Base-by-base conservation (phyloP, 2,329 filamentous ascomycete genomes). In the Verticillium dahliae region DNA sequence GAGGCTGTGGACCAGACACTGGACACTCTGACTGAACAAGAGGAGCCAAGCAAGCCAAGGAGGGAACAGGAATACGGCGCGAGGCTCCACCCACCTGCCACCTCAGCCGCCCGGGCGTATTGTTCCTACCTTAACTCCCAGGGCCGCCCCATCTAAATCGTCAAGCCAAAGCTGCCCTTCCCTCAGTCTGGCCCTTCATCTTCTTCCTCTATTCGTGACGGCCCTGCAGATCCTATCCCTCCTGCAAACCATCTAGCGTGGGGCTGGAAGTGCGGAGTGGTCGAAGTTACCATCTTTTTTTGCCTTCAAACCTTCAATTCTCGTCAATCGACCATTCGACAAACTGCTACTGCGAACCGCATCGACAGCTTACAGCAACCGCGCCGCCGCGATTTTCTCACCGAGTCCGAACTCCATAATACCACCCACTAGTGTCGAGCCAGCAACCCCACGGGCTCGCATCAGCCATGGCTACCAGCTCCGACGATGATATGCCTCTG, bases 401-500 rank as follows among this genome's bases (percentile, higher is more conserved):
- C 27, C 57, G 31, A 50, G 38, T 34, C 39, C 57, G n/a, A 22
- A 50, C 45, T 50, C 45, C 45, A 50, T 50, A 50, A 50, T 50
- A 50, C 18, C 45, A 50, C 45, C 45, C 45, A 11, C 45, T 50
- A 50, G 45, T 50, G 45, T 50, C 45, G 45, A 50, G 45, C 45
- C 45, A 50, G 45, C 45, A 50, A 50, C 45, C 45, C 45, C 45
- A 38, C 65, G 60, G 27, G 4, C 54, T 56, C 67, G 80, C 67
- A 65, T 86, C 85, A 82, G 77, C 76, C 72, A 59, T 55, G 45
- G 83, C 78, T 60, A 77, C 79, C 71, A 80, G 76, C 70, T 95
- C 91, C 35, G 91, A 94, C 70, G 92, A 96, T 72, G 91, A 96
- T 75, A 84, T 84, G 78, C 92, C 92, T 75, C 84, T 96, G 69